Evolutionary conservation across 129 eudicot genomes (phyloP).

Genomic region (Glebionis coronaria): DNA sequence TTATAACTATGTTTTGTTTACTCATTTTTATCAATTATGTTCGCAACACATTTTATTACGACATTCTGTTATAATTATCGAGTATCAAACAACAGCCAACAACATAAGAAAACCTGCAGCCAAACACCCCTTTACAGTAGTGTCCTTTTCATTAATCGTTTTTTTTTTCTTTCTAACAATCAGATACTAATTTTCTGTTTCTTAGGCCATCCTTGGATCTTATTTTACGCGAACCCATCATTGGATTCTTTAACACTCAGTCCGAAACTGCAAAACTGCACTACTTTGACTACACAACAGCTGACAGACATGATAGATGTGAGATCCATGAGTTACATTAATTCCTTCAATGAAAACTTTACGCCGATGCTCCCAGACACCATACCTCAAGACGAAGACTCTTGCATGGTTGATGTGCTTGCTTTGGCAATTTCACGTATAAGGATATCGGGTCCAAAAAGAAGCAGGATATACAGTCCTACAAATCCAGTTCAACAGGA

Average conservation of each 20-base stretch:
- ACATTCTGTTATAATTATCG: too few relatives aligned
- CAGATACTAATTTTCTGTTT: background rate
- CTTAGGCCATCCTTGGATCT: conserved; percentile 55
- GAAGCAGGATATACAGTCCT: conserved; percentile 48
- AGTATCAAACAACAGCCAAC: background rate
- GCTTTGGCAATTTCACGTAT: conserved; percentile 52
- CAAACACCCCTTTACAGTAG: background rate
- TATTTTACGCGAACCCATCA: conserved; percentile 38
- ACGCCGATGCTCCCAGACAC: conserved; percentile 13
- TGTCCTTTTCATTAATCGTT: background rate
- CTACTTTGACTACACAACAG: conserved; percentile 29
- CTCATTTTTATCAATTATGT: too few relatives aligned
- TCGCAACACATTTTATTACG: too few relatives aligned
- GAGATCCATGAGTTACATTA: conserved; percentile 24
- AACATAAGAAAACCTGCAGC: background rate
- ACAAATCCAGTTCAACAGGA: conserved; percentile 31
- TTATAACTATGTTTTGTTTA: too few relatives aligned
- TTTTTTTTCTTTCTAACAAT: conserved; percentile 6
- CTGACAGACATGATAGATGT: conserved; percentile 20
- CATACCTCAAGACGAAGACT: conserved; percentile 29
- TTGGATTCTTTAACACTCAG: conserved; percentile 25
- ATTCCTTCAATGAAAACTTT: conserved; percentile 22
- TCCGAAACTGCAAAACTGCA: conserved; percentile 12
- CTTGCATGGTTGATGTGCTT: conserved; percentile 46
- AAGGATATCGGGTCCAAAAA: conserved; percentile 50